These are phyloP conservation scores for Discostella pseudostelligera DNA, from an alignment of 108 stramenopile genomes.

Conservation along the genomic window DNA sequence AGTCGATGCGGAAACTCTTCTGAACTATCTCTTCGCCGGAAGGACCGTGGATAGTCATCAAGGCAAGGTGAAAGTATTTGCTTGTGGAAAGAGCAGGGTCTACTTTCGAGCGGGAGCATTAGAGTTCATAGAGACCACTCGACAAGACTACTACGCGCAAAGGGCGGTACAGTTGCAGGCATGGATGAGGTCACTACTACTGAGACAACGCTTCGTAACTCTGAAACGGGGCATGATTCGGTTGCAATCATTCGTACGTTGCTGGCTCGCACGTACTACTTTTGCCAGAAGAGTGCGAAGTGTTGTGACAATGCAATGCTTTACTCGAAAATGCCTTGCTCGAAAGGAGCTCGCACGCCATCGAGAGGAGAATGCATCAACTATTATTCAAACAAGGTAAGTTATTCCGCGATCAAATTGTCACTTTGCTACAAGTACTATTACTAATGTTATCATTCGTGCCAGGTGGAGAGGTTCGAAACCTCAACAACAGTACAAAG, in stretches of 20 bases:
- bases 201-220: constrained; percentile 34
- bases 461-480: constrained; percentile 43
- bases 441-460: background rate
- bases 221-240: constrained; percentile 41
- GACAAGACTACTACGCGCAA: constrained; percentile 66
- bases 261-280: constrained; percentile 18
- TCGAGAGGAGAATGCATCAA: constrained; percentile 49
- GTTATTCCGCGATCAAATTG: background rate
- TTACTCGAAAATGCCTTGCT: constrained; percentile 56
- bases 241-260: constrained; percentile 50
- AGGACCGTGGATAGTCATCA: constrained; percentile 35
- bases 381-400: constrained; percentile 68
- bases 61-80: constrained; percentile 60
- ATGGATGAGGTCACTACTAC: constrained; percentile 48
- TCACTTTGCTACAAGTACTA: background rate
- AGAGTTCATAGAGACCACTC: constrained; percentile 67
- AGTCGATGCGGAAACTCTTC: constrained; percentile 32
- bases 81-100: constrained; percentile 83
- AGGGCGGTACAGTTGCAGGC: constrained; percentile 55
- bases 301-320: constrained; percentile 67
- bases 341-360: constrained; percentile 39
- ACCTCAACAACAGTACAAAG: constrained; percentile 23
- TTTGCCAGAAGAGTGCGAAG: constrained; percentile 34
- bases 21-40: constrained; percentile 35
- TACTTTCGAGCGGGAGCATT: constrained; percentile 83